phyloP scores from a whole-genome alignment of 306 rosid species.

The Abrus pulchellus region DNA sequence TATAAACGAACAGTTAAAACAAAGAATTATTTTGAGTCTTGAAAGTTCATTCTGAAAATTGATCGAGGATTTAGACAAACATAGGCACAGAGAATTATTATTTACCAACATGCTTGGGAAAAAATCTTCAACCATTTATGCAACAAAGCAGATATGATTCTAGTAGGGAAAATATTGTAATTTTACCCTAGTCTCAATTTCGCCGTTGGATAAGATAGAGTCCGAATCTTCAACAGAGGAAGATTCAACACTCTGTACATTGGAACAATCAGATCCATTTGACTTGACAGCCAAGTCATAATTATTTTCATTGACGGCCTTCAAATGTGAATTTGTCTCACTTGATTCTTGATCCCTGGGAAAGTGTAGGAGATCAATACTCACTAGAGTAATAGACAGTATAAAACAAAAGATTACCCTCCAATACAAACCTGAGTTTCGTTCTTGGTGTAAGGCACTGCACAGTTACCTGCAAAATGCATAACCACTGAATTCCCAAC shows the following conservation, averaged over 20 bases:
- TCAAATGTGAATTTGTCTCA: slow-evolving; percentile 43
- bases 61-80: neutral
- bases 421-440: slow-evolving; percentile 57
- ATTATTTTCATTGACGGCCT: slow-evolving; percentile 47
- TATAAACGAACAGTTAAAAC: slow-evolving; percentile 13
- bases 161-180: slow-evolving; percentile 20
- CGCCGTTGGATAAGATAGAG: slow-evolving; percentile 50
- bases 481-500: slow-evolving; percentile 50
- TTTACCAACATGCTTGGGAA: slow-evolving; percentile 29
- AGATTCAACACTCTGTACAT: slow-evolving; percentile 52
- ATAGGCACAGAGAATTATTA: slow-evolving; percentile 25
- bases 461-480: slow-evolving; percentile 59
- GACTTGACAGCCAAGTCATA: slow-evolving; percentile 50
- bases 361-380: slow-evolving; percentile 40
- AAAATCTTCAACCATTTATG: slow-evolving; percentile 34
- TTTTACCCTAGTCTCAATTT: slow-evolving; percentile 56
- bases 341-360: slow-evolving; percentile 56
- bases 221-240: slow-evolving; percentile 56
- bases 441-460: slow-evolving; percentile 61
- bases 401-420: slow-evolving; percentile 25
- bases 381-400: slow-evolving; percentile 23
- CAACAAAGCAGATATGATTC: slow-evolving; percentile 31
- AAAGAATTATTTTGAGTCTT: slow-evolving; percentile 6
- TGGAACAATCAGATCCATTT: slow-evolving; percentile 56
- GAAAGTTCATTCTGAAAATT: slow-evolving; percentile 2